These are phyloP conservation scores for Aspergillus kassunensis DNA, from an alignment of 495 filamentous ascomycete genomes.

Conservation along the genomic window DNA sequence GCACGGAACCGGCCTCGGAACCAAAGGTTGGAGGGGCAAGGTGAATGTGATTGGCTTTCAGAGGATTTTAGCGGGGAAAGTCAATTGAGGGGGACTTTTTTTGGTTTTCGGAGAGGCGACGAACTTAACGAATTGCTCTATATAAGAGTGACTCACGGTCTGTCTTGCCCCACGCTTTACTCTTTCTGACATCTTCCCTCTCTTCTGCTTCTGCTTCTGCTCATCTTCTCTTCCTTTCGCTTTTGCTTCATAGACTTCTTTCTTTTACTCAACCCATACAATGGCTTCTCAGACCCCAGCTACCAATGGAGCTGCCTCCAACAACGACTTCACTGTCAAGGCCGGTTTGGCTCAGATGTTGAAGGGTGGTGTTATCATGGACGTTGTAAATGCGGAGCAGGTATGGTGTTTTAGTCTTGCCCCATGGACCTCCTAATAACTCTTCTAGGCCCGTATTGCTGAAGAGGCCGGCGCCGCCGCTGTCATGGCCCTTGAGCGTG, in stretches of 20 bases:
- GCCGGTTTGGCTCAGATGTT: conserved; percentile 93
- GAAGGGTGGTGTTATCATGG: conserved; percentile 99
- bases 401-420: conserved; percentile 32
- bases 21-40: conserved; percentile 16
- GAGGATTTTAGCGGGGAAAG: conserved; percentile 9
- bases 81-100: neutral
- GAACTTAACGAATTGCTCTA: neutral
- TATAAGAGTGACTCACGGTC: conserved; percentile 4
- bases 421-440: neutral
- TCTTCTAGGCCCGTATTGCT: conserved; percentile 77
- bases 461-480: conserved; percentile 94
- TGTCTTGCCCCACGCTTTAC: neutral
- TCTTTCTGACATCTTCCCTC: neutral
- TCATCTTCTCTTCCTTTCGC: neutral
- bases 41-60: conserved; percentile 15
- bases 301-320: conserved; percentile 30
- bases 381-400: conserved; percentile 92
- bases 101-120: neutral
- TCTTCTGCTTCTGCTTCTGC: neutral
- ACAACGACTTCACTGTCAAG: conserved; percentile 72
- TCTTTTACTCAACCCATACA: conserved; percentile 16
- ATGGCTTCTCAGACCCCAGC: conserved; percentile 32
- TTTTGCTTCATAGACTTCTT: neutral
- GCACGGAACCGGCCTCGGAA: neutral
- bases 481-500: conserved; percentile 98